Evolutionary conservation across 2,329 filamentous ascomycete species (phyloP).

Genomic region (Saccharata proteae): DNA sequence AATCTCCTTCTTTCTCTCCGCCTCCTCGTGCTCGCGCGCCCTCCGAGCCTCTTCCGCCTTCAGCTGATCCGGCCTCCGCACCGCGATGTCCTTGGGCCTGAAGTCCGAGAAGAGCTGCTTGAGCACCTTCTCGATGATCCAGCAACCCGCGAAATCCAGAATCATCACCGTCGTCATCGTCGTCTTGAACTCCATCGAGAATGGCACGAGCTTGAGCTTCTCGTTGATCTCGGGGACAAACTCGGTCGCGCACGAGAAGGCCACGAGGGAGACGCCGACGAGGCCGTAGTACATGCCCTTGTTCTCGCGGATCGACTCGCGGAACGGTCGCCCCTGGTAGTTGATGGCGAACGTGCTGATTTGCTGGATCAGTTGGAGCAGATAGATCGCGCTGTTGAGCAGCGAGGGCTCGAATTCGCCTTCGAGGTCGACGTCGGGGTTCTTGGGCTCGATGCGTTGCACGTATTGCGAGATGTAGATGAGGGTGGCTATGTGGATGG

Average conservation of each 20-base stretch:
- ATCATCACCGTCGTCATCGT: slow-evolving; percentile 79
- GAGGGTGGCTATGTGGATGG: slow-evolving; percentile 83
- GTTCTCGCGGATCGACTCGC: slow-evolving; percentile 90
- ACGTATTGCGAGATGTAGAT: slow-evolving; percentile 91
- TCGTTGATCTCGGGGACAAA: slow-evolving; percentile 92
- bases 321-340: slow-evolving; percentile 96
- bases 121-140: slow-evolving; percentile 71
- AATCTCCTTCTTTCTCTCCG: slow-evolving; percentile 23
- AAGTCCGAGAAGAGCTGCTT: slow-evolving; percentile 85
- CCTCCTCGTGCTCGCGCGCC: slow-evolving; percentile 38
- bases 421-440: slow-evolving; percentile 69
- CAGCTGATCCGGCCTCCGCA: slow-evolving; percentile 75
- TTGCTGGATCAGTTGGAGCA: slow-evolving; percentile 95
- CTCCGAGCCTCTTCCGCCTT: slow-evolving; percentile 61
- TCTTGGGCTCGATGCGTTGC: slow-evolving; percentile 63
- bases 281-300: slow-evolving; percentile 98
- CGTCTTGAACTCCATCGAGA: slow-evolving; percentile 75
- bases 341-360: slow-evolving; percentile 99
- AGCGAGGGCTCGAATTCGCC: slow-evolving; percentile 88
- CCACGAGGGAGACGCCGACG: slow-evolving; percentile 74
- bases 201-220: slow-evolving; percentile 83
- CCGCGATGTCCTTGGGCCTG: slow-evolving; percentile 84
- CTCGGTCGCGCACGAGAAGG: slow-evolving; percentile 89
- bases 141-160: slow-evolving; percentile 78
- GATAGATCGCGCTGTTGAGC: slow-evolving; percentile 92